Evolutionary conservation across 1,284 basidiomycete species (phyloP), one percentile per base, ranked within the genome.

Genomic region (Trametes pubescens): DNA sequence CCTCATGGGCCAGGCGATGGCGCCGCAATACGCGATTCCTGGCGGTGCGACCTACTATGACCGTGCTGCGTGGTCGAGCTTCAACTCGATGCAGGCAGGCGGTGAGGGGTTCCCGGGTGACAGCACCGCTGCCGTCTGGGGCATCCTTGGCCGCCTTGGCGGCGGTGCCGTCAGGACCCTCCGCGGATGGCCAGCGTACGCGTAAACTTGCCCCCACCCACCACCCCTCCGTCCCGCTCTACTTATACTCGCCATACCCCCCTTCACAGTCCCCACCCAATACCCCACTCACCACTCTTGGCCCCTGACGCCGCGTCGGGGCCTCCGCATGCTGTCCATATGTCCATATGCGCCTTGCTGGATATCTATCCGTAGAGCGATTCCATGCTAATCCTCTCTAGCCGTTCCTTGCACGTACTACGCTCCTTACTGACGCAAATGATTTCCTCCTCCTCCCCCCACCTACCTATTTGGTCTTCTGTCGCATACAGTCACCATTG

Each of bases 11-110:
- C 87, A 87, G 35, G 84, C 86, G 59, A 79, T 88, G 69, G 81
- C 81, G n/a, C 84, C 84, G 8, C 84, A 85, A 62, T 85, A 88
- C 61, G 76, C 78, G 40, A 78, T 87, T 2, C 88, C 88, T 0
- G 90, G 90, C n/a, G 86, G 86, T 0, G 81, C 88, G 46, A 89
- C 87, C 16, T 87, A 87, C 67, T 89, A 91, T 70, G 91, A 93
- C 71, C 86, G 91, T n/a, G 82, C 84, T 10, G 89, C 89, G 29
- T 93, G 92, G 91, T 81, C 81, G 58, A 87, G 86, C 73, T 92
- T 91, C 78, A 93, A 93, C 71, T 79, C 83, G 10, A 83, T 93
- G 76, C 84, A 85, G 61, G 85, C 82, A 9, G 81, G 81, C 1
- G 89, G 89, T 0, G 91, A 92, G 72, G 90, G 90, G 34, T 88